These are phyloP conservation scores for Kodamaea neixiangensis DNA, from an alignment of 805 yeast genomes.

Conservation along the genomic window DNA sequence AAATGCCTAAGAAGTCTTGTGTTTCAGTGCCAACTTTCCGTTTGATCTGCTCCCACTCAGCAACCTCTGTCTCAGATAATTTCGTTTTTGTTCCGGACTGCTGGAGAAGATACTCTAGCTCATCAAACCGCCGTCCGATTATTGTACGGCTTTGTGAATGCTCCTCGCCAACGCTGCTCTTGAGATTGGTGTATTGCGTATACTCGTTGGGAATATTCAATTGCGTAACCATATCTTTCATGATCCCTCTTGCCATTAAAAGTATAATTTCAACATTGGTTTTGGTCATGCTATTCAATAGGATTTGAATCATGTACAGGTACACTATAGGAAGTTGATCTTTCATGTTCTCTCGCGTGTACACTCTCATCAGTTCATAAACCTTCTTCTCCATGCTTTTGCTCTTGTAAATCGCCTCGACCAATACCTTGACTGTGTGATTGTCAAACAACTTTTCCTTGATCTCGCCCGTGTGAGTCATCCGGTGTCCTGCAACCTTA, in stretches of 20 bases:
- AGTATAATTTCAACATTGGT: background rate
- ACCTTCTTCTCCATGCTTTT: background rate
- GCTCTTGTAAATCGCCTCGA: slow-evolving; percentile 7
- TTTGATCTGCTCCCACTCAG: slow-evolving; percentile 5
- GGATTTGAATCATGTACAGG: slow-evolving; percentile 9
- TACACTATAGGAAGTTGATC: slow-evolving; percentile 7
- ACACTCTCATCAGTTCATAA: background rate
- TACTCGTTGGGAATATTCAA: slow-evolving; percentile 12
- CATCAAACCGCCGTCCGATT: slow-evolving; percentile 5
- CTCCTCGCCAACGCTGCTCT: slow-evolving; percentile 7
- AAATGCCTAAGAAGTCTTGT: slow-evolving; percentile 1
- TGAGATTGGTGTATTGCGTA: background rate
- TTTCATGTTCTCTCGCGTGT: too few relatives aligned
- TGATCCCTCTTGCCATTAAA: slow-evolving; percentile 12
- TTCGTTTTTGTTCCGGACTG: slow-evolving; percentile 1
- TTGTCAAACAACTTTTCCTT: slow-evolving; percentile 4
- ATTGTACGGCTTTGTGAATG: slow-evolving; percentile 6
- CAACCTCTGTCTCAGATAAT: slow-evolving; percentile 1
- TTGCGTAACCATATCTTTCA: slow-evolving; percentile 12
- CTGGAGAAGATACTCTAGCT: slow-evolving; percentile 4
- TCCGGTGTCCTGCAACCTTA: slow-evolving; percentile 24
- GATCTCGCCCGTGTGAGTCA: slow-evolving; percentile 1
- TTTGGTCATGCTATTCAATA: slow-evolving; percentile 6
- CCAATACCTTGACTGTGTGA: slow-evolving; percentile 8
- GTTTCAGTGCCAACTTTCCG: background rate